Evolutionary conservation across 116 monocot species (phyloP).

Genomic region (Iris pallida): DNA sequence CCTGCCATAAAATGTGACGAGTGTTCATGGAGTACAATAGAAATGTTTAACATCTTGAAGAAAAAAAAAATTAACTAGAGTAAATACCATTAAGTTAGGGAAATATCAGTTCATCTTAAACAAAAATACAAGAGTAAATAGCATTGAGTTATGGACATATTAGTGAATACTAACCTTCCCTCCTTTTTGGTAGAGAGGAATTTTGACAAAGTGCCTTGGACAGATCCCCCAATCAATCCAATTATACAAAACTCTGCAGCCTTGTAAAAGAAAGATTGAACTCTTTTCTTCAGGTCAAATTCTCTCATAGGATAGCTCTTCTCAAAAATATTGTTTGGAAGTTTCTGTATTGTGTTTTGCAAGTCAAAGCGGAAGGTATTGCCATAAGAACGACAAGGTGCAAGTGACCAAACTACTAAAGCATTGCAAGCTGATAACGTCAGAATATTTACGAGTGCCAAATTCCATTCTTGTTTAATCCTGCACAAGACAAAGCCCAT

Average conservation of each 20-base stretch:
- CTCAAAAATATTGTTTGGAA: slow-evolving; percentile 95
- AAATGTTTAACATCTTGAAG: too few relatives aligned
- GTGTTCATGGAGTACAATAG: too few relatives aligned
- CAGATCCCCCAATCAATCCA: slow-evolving; percentile 66
- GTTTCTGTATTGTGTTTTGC: slow-evolving; percentile 91
- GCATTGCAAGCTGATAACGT: slow-evolving; percentile 86
- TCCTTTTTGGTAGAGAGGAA: slow-evolving; percentile 53
- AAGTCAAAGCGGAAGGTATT: slow-evolving; percentile 86
- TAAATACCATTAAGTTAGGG: too few relatives aligned
- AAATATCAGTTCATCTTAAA: too few relatives aligned
- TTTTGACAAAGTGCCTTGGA: slow-evolving; percentile 77
- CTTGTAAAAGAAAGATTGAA: slow-evolving; percentile 84
- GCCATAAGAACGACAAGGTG: slow-evolving; percentile 96
- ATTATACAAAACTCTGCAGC: slow-evolving; percentile 71
- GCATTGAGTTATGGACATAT: too few relatives aligned
- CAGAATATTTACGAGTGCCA: slow-evolving; percentile 81
- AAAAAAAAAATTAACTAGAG: too few relatives aligned
- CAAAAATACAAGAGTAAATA: too few relatives aligned
- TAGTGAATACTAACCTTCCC: slow-evolving; percentile 39
- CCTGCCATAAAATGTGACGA: slow-evolving; percentile 30
- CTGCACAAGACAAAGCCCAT: slow-evolving; percentile 28
- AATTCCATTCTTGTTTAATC: slow-evolving; percentile 95
- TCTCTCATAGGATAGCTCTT: slow-evolving; percentile 88
- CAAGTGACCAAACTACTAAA: slow-evolving; percentile 86
- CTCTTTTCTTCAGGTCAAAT: slow-evolving; percentile 88